Evolutionary conservation across 2,329 filamentous ascomycete genomes (phyloP), one percentile per base, ranked within the genome.

Genomic region (Cylindrodendrum hubeiense): DNA sequence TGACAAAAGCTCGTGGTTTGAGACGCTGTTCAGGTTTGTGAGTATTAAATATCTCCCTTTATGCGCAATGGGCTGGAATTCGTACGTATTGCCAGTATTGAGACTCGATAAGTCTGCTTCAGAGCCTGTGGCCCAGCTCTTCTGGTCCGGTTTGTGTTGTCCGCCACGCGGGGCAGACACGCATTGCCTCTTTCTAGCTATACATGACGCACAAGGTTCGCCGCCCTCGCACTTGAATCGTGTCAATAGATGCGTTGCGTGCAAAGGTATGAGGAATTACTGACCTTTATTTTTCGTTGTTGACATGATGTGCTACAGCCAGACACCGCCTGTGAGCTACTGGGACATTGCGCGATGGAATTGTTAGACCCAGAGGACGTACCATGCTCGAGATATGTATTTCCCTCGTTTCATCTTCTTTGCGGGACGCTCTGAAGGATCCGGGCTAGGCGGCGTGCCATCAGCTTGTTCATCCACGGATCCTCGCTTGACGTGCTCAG

Each of bases 381-480:
- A 67, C 66, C 68, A 69, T 24, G 68, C 68, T 67, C 68, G 57
- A 3, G 68, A 70, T 41, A 70, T 70, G 34, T 70, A 70, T 60
- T 69, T 70, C 3, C 66, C 68, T 19, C 64, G 60, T 24, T 69
- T 70, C 50, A 67, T 65, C 54, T 69, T 70, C n/a, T 70, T 70
- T 6, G 33, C 37, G 6, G 64, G 58, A 6, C 49, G 57, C 37
- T 51, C 49, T 26, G 51, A 21, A 28, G 44, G 24, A 5, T 47
- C 44, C 9, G 44, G 44, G 15, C 44, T 28, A 9, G 44, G n/a
- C 24, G 44, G 24, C 24, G 44, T 28, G 44, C 44, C 24, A n/a
- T 47, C 6, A 17, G 24, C 12, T 46, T 26, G 44, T 17, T 47
- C 33, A n/a, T 47, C 24, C 17, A 47, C 26, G 44, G 17, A 47